Base-by-base conservation (phyloP, 192 early-diverging fungal genomes). In the Gryganskiella cystojenkinii region DNA sequence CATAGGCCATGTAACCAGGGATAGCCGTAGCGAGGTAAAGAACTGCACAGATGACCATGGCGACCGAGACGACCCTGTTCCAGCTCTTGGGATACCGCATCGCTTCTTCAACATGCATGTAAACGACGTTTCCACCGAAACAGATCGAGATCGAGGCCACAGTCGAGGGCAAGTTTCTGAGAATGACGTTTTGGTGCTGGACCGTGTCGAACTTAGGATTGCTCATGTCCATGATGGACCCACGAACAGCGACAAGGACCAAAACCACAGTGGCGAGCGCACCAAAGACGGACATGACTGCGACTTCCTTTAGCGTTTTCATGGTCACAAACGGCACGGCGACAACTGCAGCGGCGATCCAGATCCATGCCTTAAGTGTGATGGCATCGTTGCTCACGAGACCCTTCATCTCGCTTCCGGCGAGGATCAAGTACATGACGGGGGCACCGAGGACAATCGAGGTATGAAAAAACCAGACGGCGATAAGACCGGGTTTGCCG, bases 91-190 rank as follows among this genome's bases (percentile, higher is more conserved):
- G 92, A 28, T 88, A 83, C 47, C 81, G 80, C 95, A 96, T 93
- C 44, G 90, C 88, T n/a, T 84, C 86, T 67, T 96, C 93, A 45
- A 96, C 90, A 54, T 95, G 90, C 28, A 94, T 91, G 75, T 94
- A 95, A 11, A 93, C 90, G 8, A 88, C 91, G 54, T 93, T 93
- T 45, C 93, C 93, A n/a, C 91, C 86, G 63, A 90, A 96, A 70
- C 89, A 90, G 80, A 96, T 94, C 17, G 88, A 89, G 68, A 96
- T 91, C 1, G 92, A 92, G 2, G 91, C 91, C 7, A 96, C 63
- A 0, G 93, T 90, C 7, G 87, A 86, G 25, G 93, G 93, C 51
- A 96, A 85, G 57, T 88, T 88, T n/a, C 82, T 79, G 53, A 88
- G 88, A 30, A 89, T 86, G 14, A 94, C 87, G 35, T 63, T 64